Percentiles rank a stretch among this genome's conserved stretches.
These are phyloP conservation scores for Lactarius trivialis DNA, from an alignment of 768 basidiomycete species.

Conservation along the genomic window DNA sequence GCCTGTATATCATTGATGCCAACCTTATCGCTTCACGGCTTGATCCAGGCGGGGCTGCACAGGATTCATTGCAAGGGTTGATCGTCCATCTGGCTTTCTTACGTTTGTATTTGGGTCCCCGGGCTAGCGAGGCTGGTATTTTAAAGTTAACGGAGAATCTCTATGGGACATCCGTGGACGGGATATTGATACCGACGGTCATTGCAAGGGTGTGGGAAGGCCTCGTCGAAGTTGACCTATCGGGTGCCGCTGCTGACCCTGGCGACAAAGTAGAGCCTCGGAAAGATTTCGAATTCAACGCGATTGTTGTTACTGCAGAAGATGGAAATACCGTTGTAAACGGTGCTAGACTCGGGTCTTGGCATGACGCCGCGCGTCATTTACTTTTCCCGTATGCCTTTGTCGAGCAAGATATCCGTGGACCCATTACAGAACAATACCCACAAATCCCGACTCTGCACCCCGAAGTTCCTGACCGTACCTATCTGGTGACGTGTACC, in stretches of 20 bases:
- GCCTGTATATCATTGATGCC: conserved; percentile 54
- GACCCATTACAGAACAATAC: conserved; percentile 37
- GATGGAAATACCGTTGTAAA: conserved; percentile 52
- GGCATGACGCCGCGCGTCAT: conserved; percentile 86
- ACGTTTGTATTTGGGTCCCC: conserved; percentile 68
- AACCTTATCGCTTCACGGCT: conserved; percentile 44
- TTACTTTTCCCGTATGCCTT: conserved; percentile 83
- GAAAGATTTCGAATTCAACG: conserved; percentile 64
- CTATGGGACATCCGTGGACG: conserved; percentile 42
- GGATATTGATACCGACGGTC: conserved; percentile 45
- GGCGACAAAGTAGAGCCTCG: conserved; percentile 31
- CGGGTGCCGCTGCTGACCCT: conserved; percentile 25
- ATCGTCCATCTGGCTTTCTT: conserved; percentile 76
- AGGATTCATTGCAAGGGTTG: conserved; percentile 46
- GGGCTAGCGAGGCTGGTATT: conserved; percentile 49
- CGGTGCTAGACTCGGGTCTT: conserved; percentile 55
- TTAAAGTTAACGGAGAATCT: conserved; percentile 43
- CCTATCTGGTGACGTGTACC: conserved; percentile 87
- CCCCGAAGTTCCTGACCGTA: conserved; percentile 83
- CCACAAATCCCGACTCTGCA: conserved; percentile 65
- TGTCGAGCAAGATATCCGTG: conserved; percentile 39
- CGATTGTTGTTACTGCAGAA: conserved; percentile 60
- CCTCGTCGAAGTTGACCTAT: conserved; percentile 45
- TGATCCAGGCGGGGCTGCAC: conserved; percentile 30
- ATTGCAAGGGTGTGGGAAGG: conserved; percentile 59